Evolutionary conservation across 345 rosid species (phyloP), one percentile per base, ranked within the genome.

Genomic region (Corchorus olitorius): DNA sequence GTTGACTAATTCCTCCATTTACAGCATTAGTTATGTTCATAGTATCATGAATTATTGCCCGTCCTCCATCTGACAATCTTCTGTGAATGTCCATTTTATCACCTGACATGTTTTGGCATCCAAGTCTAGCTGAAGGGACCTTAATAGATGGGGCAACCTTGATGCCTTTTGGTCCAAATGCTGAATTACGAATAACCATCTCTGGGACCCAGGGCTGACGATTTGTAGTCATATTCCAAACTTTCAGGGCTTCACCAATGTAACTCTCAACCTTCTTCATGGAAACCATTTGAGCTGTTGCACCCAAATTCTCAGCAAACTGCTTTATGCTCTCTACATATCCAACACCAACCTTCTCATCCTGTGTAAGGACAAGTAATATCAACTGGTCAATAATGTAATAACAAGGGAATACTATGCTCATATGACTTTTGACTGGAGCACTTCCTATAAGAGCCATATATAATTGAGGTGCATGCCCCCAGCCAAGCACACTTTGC

Each of bases 241-340:
- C 33, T 62, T 19, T 74, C 46, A 74, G 7, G 11, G 68, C 68
- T 46, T 72, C 19, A n/a, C 50, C 19, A 17, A 76, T 43, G 34
- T 35, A 76, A 58, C 49, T 34, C 15, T 53, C 52, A 12, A 81
- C 27, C 79, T 69, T 81, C 76, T 63, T 54, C 73, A 34, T 66
- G 52, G 81, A 58, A 74, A 74, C 79, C 76, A 16, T 56, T 54
- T 81, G 81, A 69, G 76, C 81, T 22, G 81, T 70, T 69, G 81
- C 73, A 59, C 84, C 79, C 73, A 81, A 74, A 70, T 75, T 74
- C 15, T 75, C 62, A 27, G 62, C 72, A 74, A 77, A 81, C 62
- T 16, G 53, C 63, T 63, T 55, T 61, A 81, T 55, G 76, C 84
- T 81, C 64, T 70, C 60, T 37, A 54, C 50, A 66, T 70, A 75